Percentiles rank a stretch among this genome's conserved stretches.
Evolutionary conservation across 2,329 filamentous ascomycete genomes (phyloP).

Genomic region (Exophiala lecanii-corni): DNA sequence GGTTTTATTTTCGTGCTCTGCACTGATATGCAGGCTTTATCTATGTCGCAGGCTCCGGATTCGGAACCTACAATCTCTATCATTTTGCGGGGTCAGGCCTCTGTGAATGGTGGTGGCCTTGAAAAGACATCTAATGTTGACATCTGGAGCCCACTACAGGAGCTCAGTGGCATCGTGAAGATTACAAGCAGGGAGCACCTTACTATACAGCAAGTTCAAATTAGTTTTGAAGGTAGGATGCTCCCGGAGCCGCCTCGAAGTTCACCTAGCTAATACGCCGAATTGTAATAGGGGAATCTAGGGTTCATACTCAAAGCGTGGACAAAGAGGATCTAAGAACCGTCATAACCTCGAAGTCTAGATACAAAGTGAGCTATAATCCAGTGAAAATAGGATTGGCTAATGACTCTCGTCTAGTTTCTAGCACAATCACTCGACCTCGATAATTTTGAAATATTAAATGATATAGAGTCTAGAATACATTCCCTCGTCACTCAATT

Average conservation of each 20-base stretch:
- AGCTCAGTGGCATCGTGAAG: not conserved
- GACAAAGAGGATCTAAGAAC: not conserved
- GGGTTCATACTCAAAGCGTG: not conserved
- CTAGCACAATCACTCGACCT: not conserved
- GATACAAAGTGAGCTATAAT: not conserved
- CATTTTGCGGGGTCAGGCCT: not conserved
- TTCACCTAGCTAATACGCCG: not conserved
- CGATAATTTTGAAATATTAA: conserved; percentile 2
- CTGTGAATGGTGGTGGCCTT: not conserved
- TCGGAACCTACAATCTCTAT: not conserved
- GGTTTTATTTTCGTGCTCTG: not conserved
- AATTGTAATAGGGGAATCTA: not conserved
- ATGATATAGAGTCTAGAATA: not conserved
- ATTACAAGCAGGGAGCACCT: not conserved
- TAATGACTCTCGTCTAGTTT: not conserved
- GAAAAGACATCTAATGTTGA: conserved; percentile 1
- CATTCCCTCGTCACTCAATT: conserved; percentile 1
- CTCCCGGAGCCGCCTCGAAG: not conserved
- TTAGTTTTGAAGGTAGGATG: conserved; percentile 1
- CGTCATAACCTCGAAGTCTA: not conserved
- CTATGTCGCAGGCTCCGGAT: not conserved
- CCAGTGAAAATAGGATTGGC: not conserved
- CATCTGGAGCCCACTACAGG: not conserved
- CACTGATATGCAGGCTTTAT: not conserved
- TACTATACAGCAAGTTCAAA: not conserved